A percentile compares a stretch with the other conserved stretches of the same genome.
These are phyloP conservation scores for Amorphotheca resinae DNA, from an alignment of 495 filamentous ascomycete species.

Conservation along the genomic window DNA sequence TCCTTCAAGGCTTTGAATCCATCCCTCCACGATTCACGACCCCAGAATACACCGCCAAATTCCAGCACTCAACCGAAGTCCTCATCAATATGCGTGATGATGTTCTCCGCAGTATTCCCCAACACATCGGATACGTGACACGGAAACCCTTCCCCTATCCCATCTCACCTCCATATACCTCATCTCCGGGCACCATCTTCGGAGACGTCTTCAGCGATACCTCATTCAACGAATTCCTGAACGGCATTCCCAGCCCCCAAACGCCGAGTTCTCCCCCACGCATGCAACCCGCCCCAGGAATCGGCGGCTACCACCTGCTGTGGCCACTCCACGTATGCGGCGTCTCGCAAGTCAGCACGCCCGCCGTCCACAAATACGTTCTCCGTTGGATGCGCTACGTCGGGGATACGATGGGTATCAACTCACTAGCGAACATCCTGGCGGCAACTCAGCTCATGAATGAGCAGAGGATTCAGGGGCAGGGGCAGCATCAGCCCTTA, in stretches of 20 bases:
- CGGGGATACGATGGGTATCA: constrained; percentile 34
- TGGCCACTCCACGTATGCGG: constrained; percentile 37
- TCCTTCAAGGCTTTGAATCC: constrained; percentile 19
- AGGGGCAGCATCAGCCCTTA: no score
- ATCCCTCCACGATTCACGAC: constrained; percentile 3
- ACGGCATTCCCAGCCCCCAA: not conserved
- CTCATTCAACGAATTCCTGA: not conserved
- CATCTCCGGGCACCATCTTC: not conserved
- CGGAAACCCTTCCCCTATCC: constrained; percentile 2
- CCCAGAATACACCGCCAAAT: constrained; percentile 3
- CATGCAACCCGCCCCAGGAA: constrained; percentile 15
- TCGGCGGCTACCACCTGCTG: constrained; percentile 31
- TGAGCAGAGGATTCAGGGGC: no score
- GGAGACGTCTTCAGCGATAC: not conserved
- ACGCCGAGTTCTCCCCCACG: not conserved
- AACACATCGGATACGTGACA: constrained; percentile 24
- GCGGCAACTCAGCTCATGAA: no score
- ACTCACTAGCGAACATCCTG: constrained; percentile 24
- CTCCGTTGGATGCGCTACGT: constrained; percentile 28
- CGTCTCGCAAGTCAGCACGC: constrained; percentile 20
- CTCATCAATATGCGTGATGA: constrained; percentile 27
- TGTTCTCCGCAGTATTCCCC: constrained; percentile 34
- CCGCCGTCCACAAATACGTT: constrained; percentile 28
- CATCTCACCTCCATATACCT: not conserved
- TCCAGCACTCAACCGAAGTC: constrained; percentile 2